Percentiles rank a stretch among this genome's conserved stretches.
These are phyloP conservation scores for Mycosphaerelloides madeirae DNA, from an alignment of 2,329 filamentous ascomycete genomes.

Conservation along the genomic window DNA sequence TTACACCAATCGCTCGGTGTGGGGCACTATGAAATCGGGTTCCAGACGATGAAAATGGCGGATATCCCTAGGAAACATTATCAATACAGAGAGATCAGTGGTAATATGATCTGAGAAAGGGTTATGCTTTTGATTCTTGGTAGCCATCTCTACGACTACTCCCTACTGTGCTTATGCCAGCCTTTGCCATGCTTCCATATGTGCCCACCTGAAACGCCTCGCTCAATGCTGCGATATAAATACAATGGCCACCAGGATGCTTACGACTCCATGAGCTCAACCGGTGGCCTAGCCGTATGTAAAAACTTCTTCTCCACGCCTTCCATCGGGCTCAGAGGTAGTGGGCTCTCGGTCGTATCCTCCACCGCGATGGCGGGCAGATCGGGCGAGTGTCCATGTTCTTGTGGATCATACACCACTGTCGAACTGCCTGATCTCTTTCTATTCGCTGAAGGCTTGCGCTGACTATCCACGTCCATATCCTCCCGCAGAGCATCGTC, in stretches of 20 bases:
- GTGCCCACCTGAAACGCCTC: no score
- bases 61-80: no score
- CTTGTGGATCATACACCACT: conserved; percentile 58
- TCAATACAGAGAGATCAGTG: no score
- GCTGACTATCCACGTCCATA: conserved; percentile 8
- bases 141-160: no score
- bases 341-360: conserved; percentile 50
- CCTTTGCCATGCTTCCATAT: no score
- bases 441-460: conserved; percentile 21
- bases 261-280: conserved; percentile 50
- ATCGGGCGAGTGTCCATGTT: conserved; percentile 56
- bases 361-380: conserved; percentile 61
- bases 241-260: neutral
- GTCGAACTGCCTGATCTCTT: conserved; percentile 48
- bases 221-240: neutral
- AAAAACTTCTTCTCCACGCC: conserved; percentile 41
- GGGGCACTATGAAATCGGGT: no score
- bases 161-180: no score
- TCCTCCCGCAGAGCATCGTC: conserved; percentile 27
- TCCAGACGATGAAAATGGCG: no score
- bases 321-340: conserved; percentile 47
- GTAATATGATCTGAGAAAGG: no score
- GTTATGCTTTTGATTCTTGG: no score
- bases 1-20: no score
- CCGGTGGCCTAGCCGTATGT: conserved; percentile 52